Base-by-base conservation (phyloP, 768 basidiomycete species). In the Mycena kentingensis region DNA sequence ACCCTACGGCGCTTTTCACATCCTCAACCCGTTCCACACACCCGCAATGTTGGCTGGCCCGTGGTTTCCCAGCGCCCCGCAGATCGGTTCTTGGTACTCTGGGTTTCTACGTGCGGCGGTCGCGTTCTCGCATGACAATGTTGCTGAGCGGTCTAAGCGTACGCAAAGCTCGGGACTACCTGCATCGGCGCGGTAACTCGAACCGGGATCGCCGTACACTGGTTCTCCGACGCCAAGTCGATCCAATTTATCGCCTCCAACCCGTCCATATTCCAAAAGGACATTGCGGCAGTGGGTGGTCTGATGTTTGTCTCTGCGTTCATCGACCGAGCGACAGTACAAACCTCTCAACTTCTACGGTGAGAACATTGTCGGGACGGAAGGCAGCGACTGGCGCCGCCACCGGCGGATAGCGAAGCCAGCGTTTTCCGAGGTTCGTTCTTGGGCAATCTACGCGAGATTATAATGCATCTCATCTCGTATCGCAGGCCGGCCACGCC, bases 361-460 rank as follows among this genome's bases (percentile, higher is more conserved):
- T 1, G 52, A 51, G 19, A 81, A 77, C 57, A 49, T 82, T 2
- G 58, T 81, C 22, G 70, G 73, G 4, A 59, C 63, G 0, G 78
- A 77, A 44, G 76, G 72, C 5, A 46, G 70, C 0, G 71, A 75
- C n/a, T 81, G 79, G 79, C 75, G 75, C 44, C 67, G 76, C 2
- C 78, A 80, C 54, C 69, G 77, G 36, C 63, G 60, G 10, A 67
- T 77, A 1, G 66, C 77, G 19, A 78, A 75, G 47, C 72, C 76
- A 10, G 80, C 80, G 1, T 81, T 81, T 63, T 78, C 72, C 39
- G 80, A 81, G 65, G 79, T 67, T 49, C 42, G 63, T 41, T 15
- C 18, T 34, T 16, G 11, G n/a, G 18, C 2, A 36, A 18, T 19
- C 1, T 28, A 22, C n/a, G 15, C n/a, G 7, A n/a, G n/a, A n/a